Evolutionary conservation across 495 filamentous ascomycete species (phyloP), one percentile per base, ranked within the genome.

Genomic region (Neurospora cerealis): DNA sequence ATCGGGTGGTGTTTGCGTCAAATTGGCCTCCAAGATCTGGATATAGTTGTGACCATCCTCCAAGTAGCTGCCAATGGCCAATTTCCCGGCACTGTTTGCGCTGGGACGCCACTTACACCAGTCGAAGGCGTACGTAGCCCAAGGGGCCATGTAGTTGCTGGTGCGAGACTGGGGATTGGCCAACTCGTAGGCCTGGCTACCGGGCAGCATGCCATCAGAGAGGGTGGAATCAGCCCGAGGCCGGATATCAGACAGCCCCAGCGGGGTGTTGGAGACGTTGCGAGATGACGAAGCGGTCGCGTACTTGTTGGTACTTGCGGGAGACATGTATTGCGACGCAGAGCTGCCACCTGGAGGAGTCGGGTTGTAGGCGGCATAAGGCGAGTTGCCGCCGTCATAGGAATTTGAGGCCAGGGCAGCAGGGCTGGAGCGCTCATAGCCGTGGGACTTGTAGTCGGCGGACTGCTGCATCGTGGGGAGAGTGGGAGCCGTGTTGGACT

Each of bases 31-130:
- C 62, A 99, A 87, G 72, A 99, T 98, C 94, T 98, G 96, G 75
- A 99, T 98, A 94, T 98, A 98, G 77, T 99, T 99, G 79, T 98
- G 96, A 11, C 93, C 94, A 82, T 99, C 96, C 83, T 99, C 96
- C 70, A 98, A 81, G 78, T 98, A 98, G 84, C 96, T 98, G 73
- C 95, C 96, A 69, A 98, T 86, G 4, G 96, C 96, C 76, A 99
- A 87, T 79, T 98, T 98, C 32, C 96, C 96, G 11, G 93, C 93
- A 48, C 91, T 88, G 70, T 90, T 90, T 39, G 88, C 88, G 44
- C 91, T 88, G 2, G 95, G 89, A n/a, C 91, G 88, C 96, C 96
- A 99, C 83, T 98, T 98, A 82, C 96, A 99, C 96, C 96, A 99
- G 85, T 99, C 96, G 75, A 96, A 93, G 10, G 96, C 95, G 81